These are phyloP conservation scores for Penicillium expansum DNA, from an alignment of 2,329 filamentous ascomycete genomes.

Conservation along the genomic window DNA sequence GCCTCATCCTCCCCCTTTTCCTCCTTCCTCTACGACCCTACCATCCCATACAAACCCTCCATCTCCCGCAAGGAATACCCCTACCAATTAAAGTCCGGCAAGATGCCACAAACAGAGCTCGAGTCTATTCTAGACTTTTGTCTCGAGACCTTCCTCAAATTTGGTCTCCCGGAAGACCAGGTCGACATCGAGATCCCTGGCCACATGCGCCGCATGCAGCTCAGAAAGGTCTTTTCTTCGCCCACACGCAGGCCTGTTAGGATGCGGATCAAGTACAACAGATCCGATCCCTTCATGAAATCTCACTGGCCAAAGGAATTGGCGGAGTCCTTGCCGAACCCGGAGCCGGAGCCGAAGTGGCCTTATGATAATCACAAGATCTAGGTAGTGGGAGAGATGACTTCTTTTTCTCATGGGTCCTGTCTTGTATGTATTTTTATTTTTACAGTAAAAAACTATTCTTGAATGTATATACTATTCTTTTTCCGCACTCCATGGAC, in stretches of 20 bases:
- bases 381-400: not conserved
- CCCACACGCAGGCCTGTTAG: constrained; percentile 3
- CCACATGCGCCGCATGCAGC: constrained; percentile 26
- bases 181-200: constrained; percentile 38
- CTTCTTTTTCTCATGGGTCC: not conserved
- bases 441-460: constrained; percentile 7
- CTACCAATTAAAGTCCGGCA: constrained; percentile 4
- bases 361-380: not conserved
- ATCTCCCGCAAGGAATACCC: constrained; percentile 9
- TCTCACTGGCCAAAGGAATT: constrained; percentile 8
- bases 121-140: constrained; percentile 35
- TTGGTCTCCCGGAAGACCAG: constrained; percentile 29
- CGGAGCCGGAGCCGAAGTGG: not conserved
- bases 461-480: constrained; percentile 13
- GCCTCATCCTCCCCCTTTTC: not conserved
- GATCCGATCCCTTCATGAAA: constrained; percentile 16
- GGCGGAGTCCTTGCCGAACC: not conserved
- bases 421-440: constrained; percentile 4
- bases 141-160: constrained; percentile 30
- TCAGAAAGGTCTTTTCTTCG: constrained; percentile 11
- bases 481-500: not conserved
- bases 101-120: constrained; percentile 17
- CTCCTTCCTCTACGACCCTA: constrained; percentile 5
- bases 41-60: constrained; percentile 3
- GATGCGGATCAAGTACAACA: constrained; percentile 9